Evolutionary conservation across 768 basidiomycete species (phyloP), one percentile per base, ranked within the genome.

Genomic region (Paxillus ammoniavirescens): DNA sequence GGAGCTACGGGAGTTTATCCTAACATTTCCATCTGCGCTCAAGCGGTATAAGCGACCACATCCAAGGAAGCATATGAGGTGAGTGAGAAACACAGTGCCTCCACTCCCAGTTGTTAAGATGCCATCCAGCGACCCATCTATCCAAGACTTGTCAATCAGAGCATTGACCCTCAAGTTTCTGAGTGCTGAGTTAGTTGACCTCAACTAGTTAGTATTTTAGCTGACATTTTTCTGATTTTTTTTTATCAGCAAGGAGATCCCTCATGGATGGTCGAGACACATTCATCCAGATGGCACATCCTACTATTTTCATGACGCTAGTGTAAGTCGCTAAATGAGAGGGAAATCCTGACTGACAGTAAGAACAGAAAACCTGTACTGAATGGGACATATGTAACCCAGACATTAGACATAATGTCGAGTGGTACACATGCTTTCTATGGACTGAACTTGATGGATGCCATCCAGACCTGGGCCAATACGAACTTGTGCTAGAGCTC

Each of bases 331-430:
- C 9, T 18, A 17, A 13, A 1, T 15, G 43, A 3, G 8, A 3
- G 9, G 4, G 33, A 30, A 12, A 41, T 18, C 42, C 15, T 8
- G 15, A 18, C 37, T 33, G n/a, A 38, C 18, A 18, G 2, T 41
- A 23, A 15, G 21, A 35, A 35, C 36, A 80, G 77, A 72, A 71
- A 26, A 67, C 78, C 3, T 79, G 74, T 45, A 82, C 81, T 0
- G 81, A 83, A 54, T 72, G 72, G 9, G 66, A 82, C 53, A 68
- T 82, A 2, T 76, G 72, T 40, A 69, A 82, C 21, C 6, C 49
- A 0, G 56, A 52, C 0, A 63, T 71, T 2, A 56, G 66, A 8
- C 42, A 48, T 0, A 68, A 73, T 30, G 61, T 79, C 5, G 63
- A 64, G 9, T 57, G 58, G 7, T 75, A 72, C 40, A 65, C 58